Percentiles rank a stretch among this genome's conserved stretches.
Conservation (phyloP, 2,329 filamentous ascomycete genomes). For the Talaromyces sp. region DNA sequence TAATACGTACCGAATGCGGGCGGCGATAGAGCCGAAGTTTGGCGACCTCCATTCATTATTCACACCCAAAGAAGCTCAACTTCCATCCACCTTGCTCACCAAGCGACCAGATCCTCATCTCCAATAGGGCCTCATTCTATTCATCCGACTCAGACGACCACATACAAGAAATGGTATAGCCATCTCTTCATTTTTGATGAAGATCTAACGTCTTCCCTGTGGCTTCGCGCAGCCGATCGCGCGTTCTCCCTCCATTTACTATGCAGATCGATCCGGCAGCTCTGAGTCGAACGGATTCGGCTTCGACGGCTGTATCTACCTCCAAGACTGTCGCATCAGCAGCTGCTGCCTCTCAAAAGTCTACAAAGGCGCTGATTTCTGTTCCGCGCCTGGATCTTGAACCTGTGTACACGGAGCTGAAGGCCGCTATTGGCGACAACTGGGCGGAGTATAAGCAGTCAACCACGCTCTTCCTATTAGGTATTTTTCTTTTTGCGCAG, state of each 20-base stretch:
- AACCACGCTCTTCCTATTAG: constrained; percentile 56
- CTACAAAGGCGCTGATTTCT: constrained; percentile 50
- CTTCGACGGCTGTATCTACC: constrained; percentile 30
- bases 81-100: constrained; percentile 22
- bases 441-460: constrained; percentile 61
- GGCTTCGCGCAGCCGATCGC: constrained; percentile 42
- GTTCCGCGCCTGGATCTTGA: constrained; percentile 62
- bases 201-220: constrained; percentile 33
- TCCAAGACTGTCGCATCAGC: constrained; percentile 32
- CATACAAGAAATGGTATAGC: constrained; percentile 7
- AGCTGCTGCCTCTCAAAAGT: constrained; percentile 41
- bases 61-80: constrained; percentile 3
- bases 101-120: constrained; percentile 26
- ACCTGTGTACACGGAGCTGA: constrained; percentile 60
- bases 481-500: constrained; percentile 34
- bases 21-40: constrained; percentile 18
- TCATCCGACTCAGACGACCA: not conserved
- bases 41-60: constrained; percentile 27
- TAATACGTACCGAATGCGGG: constrained; percentile 16
- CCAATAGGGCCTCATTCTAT: constrained; percentile 15
- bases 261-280: constrained; percentile 48
- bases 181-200: constrained; percentile 28
- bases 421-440: constrained; percentile 56
- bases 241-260: constrained; percentile 30
- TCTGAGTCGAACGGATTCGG: constrained; percentile 42